Percentiles rank a stretch among this genome's conserved stretches.
phyloP scores from a whole-genome alignment of 805 yeast species.

The Ogataea pignaliae region DNA sequence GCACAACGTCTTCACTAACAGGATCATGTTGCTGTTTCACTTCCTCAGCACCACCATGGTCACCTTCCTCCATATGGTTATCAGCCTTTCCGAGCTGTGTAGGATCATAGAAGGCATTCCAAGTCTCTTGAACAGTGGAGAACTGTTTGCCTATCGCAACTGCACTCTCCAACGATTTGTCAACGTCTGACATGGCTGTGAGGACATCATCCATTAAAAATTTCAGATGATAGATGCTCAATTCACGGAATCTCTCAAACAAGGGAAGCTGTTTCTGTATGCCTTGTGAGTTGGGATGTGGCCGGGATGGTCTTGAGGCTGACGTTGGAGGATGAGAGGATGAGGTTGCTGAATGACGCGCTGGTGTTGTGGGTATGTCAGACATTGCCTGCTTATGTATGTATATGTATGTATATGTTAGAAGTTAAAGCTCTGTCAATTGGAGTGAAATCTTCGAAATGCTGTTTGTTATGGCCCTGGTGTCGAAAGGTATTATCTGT shows the following conservation, averaged over 20 bases:
- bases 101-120: slow-evolving; percentile 22
- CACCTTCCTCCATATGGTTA: not conserved
- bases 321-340: slow-evolving; percentile 3
- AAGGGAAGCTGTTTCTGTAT: slow-evolving; percentile 9
- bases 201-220: slow-evolving; percentile 19
- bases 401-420: no score
- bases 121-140: slow-evolving; percentile 13
- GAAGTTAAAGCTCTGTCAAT: no score
- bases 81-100: slow-evolving; percentile 9
- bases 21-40: not conserved
- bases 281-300: no score
- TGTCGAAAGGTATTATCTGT: no score
- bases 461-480: no score
- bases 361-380: not conserved
- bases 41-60: not conserved
- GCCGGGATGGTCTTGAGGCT: not conserved
- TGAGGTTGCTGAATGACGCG: not conserved
- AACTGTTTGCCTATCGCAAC: slow-evolving; percentile 20
- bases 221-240: slow-evolving; percentile 14
- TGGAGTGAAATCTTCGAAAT: no score
- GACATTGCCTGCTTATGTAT: no score
- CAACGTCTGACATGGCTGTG: slow-evolving; percentile 14
- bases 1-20: not conserved
- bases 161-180: slow-evolving; percentile 17
- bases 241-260: slow-evolving; percentile 16